Base-by-base conservation (phyloP, 2,329 filamentous ascomycete genomes). In the Plenodomus tracheiphilus region DNA sequence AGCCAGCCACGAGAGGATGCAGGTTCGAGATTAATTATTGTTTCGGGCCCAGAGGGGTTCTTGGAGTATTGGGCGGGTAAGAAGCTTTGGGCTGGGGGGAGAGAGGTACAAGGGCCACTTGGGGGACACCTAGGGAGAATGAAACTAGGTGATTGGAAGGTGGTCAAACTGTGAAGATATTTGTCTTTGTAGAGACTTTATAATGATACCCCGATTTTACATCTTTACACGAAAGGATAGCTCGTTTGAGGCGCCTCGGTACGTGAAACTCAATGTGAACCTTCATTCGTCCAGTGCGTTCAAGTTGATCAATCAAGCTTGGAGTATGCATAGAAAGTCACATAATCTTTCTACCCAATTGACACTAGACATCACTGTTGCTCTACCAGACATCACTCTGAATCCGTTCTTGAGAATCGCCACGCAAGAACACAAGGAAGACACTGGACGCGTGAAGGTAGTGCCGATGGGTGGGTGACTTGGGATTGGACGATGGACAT, bases 31-130 rank as follows among this genome's bases (percentile, higher is more conserved):
- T 69, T 96, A 17, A 77, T 97, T n/a, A 78, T 96, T 47, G 83
- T 97, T 1, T 96, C 91, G 0, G 94, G 94, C 0, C 93, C 94
- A 0, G 90, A 96, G 45, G 93, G 94, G 0, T 97, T 97, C 73
- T 81, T 97, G 34, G 81, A 83, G 37, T 82, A 87, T 56, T 89
- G 88, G 74, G 90, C 91, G 2, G 93, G 94, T 1, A 78, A 85
- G 9, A 96, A 96, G 74, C 74, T 83, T 2, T 95, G 90, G 88
- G 76, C 79, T 10, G 80, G 81, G 21, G 90, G 91, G 0, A 76
- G 77, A 48, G 88, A 96, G 72, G 77, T 82, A 10, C 91, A 96
- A 64, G 92, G 92, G 0, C 79, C 82, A 0, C 74, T 96, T 0
- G 81, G 82, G 5, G 92, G 92, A 0, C 69, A 91, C 2, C 72